phyloP scores from a whole-genome alignment of 768 basidiomycete genomes.

The Dioszegia aurantiaca region DNA sequence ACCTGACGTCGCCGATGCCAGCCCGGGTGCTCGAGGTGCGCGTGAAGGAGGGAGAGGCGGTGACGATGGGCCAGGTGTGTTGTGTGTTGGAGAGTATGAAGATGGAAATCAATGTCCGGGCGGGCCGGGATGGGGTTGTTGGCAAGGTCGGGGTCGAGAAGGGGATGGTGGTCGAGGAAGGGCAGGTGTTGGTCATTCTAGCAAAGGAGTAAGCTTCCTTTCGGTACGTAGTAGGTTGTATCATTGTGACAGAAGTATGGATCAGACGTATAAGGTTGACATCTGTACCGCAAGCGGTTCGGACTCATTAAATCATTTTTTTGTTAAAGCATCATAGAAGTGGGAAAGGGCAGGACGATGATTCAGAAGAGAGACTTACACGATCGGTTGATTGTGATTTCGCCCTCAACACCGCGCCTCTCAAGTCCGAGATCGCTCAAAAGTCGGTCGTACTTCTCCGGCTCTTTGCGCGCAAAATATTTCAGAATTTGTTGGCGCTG shows the following conservation, averaged over 20 bases:
- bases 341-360: background rate
- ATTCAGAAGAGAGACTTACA: conserved; percentile 4
- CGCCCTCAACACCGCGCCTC: conserved; percentile 78
- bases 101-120: conserved; percentile 84
- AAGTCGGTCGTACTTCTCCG: conserved; percentile 62
- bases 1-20: conserved; percentile 67
- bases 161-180: conserved; percentile 87
- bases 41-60: conserved; percentile 70
- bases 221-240: conserved; percentile 4
- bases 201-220: conserved; percentile 16
- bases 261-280: conserved; percentile 34
- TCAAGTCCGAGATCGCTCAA: conserved; percentile 75
- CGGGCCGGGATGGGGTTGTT: conserved; percentile 67
- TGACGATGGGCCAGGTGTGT: conserved; percentile 75
- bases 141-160: conserved; percentile 70
- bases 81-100: conserved; percentile 95
- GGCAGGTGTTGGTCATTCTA: conserved; percentile 31
- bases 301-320: conserved; percentile 52
- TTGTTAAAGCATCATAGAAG: conserved; percentile 39
- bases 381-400: conserved; percentile 58
- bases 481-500: conserved; percentile 75
- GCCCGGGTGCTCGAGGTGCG: conserved; percentile 84
- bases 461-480: conserved; percentile 58
- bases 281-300: conserved; percentile 39
- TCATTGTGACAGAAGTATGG: conserved; percentile 9